Conservation (phyloP, 169 alveolate genomes). For the Neospora caninum region DNA sequence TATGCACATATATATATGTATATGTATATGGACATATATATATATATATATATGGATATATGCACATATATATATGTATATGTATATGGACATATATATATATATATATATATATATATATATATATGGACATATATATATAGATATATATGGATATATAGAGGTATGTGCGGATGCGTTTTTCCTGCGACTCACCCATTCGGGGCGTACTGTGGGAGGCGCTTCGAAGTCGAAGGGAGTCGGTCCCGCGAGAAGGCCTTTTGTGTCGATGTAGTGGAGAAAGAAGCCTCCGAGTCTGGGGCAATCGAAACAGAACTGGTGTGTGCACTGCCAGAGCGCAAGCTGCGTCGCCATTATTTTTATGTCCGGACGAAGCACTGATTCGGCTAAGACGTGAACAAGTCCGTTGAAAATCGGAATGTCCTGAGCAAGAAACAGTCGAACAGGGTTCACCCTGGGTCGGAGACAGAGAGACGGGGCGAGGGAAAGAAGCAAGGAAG, state of each 20-base stretch:
- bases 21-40: neutral
- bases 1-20: neutral
- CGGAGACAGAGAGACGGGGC: neutral
- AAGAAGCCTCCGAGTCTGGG: constrained; percentile 54
- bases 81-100: neutral
- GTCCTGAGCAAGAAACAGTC: neutral
- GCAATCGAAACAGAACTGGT: constrained; percentile 65
- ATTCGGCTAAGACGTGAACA: constrained; percentile 59
- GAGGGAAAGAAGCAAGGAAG: too few relatives aligned
- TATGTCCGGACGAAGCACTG: constrained; percentile 62
- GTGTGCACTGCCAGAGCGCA: constrained; percentile 67
- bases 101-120: neutral
- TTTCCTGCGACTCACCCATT: constrained; percentile 48
- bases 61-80: neutral
- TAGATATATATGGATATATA: neutral
- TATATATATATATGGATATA: neutral
- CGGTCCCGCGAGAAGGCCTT: constrained; percentile 52
- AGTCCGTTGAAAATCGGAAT: constrained; percentile 65
- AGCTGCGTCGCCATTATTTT: constrained; percentile 55
- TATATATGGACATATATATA: neutral
- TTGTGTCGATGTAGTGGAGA: constrained; percentile 47
- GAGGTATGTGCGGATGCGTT: neutral
- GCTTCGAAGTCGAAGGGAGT: constrained; percentile 61
- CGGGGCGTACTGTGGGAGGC: constrained; percentile 63
- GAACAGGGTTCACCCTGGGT: neutral